Base-by-base conservation (phyloP, 2,329 filamentous ascomycete genomes). In the Paramyrothecium sp. region DNA sequence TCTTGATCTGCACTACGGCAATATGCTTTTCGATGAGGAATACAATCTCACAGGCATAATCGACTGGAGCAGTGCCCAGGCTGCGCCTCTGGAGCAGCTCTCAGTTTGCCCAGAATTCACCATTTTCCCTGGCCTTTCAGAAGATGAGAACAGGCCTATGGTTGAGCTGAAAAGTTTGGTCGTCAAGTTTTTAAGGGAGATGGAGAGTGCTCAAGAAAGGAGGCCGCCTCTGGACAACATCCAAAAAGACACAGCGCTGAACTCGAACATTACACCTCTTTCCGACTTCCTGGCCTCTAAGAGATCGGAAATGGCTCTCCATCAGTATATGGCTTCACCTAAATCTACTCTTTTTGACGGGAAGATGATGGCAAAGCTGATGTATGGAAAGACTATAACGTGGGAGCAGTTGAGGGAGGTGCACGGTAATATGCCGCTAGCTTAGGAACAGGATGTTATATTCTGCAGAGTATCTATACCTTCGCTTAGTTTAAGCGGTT, bases 11-110 rank as follows among this genome's bases (percentile, higher is more conserved):
- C 73, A 74, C 63, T 70, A 63, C 58, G 71, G 72, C 44, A 77
- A 78, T 48, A 63, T 78, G 58, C 70, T 76, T 7, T 76, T 77
- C 30, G 75, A 77, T 58, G 58, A 71, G 19, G 73, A 77, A 50
- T 75, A 74, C 60, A 75, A 74, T 58, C 55, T 75, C 38, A 71
- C 63, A 2, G 72, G 67, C 20, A 59, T 76, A 33, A 64, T 75
- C 49, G 71, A 73, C 59, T 76, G 71, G 73, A 71, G 67, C 52
- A 59, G 60, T 54, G 70, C 71, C 7, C 70, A 71, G 60, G 62
- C 66, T 13, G 70, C 65, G 7, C 71, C 71, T 55, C 57, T 74
- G 1, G 71, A 75, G 63, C 69, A 69, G 53, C 58, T 74, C 38
- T 67, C 71, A 3, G 65, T 74, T 52, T 71, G 61, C 56, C 72